Evolutionary conservation across 148 eudicot genomes (phyloP).

Genomic region (Heliosperma pusillum): DNA sequence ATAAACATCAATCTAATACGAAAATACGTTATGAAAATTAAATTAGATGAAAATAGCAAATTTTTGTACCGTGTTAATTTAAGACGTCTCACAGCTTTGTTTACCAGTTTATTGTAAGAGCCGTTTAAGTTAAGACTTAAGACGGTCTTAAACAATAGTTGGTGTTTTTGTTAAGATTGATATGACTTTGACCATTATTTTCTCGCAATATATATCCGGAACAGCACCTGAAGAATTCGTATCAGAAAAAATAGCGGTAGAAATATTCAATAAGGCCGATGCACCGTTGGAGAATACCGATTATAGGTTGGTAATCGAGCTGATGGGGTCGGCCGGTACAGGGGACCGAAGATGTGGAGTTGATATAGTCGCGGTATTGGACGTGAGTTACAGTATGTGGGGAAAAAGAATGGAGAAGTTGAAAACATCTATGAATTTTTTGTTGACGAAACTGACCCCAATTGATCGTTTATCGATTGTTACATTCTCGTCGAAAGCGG

Average conservation of each 20-base stretch:
- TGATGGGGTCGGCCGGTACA: not conserved
- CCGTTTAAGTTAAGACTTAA: too few relatives aligned
- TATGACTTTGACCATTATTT: too few relatives aligned
- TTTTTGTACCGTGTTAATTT: too few relatives aligned
- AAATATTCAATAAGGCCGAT: not conserved
- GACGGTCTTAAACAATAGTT: too few relatives aligned
- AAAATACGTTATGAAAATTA: too few relatives aligned
- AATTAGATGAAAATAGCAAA: too few relatives aligned
- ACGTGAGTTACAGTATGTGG: conserved; percentile 22
- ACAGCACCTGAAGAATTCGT: not conserved
- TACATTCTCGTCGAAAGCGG: not conserved
- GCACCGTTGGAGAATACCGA: not conserved
- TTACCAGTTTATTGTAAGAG: too few relatives aligned
- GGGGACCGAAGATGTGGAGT: not conserved
- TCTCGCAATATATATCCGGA: too few relatives aligned
- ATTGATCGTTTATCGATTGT: conserved; percentile 13
- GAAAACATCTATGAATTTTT: not conserved
- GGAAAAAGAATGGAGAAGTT: not conserved
- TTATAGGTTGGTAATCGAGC: not conserved
- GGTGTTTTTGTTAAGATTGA: too few relatives aligned
- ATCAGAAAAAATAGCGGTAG: not conserved
- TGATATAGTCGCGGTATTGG: conserved; percentile 18
- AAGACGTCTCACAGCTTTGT: too few relatives aligned
- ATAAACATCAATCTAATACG: too few relatives aligned
- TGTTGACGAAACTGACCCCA: conserved; percentile 15